Evolutionary conservation across 2,329 filamentous ascomycete species (phyloP), one percentile per base, ranked within the genome.

Genomic region (Fusarium marasasianum): DNA sequence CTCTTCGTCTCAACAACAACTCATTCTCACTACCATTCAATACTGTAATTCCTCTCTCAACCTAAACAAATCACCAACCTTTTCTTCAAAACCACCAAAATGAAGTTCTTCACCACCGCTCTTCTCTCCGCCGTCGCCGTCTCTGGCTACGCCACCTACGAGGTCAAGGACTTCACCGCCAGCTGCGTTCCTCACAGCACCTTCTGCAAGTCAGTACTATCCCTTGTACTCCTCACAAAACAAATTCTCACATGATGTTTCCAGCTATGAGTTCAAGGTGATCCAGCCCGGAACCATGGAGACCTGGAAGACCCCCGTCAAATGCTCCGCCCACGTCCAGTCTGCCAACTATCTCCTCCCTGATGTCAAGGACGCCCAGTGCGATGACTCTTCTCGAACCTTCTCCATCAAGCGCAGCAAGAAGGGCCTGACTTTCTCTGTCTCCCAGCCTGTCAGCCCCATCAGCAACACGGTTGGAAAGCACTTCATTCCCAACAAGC

Each of bases 361-460:
- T 57, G 64, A 78, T 24, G 74, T 82, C 72, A 66, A 69, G 60
- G 72, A 78, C 7, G 81, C 72, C 53, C 44, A 71, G 26, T 82
- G 81, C 76, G 43, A 60, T 8, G 26, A 77, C 8, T 81, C 81
- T 11, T 78, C 79, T 35, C 77, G 80, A 26, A 80, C 77, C 38
- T 82, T 77, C 65, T 69, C 71, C 61, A 45, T 82, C 43, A 44
- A 54, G 64, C 74, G 74, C 56, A 38, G 64, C 59, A 53, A 57
- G 47, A 73, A 69, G 22, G 80, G 80, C 41, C 69, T 82, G 37
- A 64, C 67, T 57, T 48, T 82, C 44, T 64, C 63, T 18, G 76
- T 82, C 71, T 70, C 73, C 15, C 76, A 80, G 76, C 80, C 69
- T 5, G 57, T 81, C 22, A 76, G 68, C 50, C 78, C 77, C 59